Evolutionary conservation across 192 early-diverging fungal species (phyloP).

Genomic region (Coemansia sp.): DNA sequence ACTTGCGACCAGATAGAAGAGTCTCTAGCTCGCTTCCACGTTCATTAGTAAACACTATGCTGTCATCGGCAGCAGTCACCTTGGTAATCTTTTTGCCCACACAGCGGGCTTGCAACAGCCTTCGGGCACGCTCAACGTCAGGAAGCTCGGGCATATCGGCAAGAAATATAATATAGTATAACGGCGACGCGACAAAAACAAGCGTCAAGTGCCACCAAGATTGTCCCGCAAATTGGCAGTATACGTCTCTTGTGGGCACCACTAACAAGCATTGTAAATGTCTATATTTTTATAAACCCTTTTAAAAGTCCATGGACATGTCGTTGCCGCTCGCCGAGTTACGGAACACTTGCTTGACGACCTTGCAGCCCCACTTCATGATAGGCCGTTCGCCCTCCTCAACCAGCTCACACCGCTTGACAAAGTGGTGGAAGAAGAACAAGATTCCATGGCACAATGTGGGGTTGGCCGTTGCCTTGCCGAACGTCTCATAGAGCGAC

Average conservation of each 20-base stretch:
- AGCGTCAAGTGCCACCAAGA: not conserved
- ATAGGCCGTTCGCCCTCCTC: conserved; percentile 65
- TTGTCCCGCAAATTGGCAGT: not conserved
- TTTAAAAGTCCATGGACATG: conserved; percentile 4
- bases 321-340: conserved; percentile 12
- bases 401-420: conserved; percentile 63
- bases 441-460: conserved; percentile 80
- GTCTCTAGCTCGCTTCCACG: conserved; percentile 34
- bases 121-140: conserved; percentile 71
- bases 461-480: conserved; percentile 59
- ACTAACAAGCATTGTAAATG: not conserved
- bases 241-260: not conserved
- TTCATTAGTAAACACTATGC: conserved; percentile 53
- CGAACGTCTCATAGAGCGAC: conserved; percentile 60
- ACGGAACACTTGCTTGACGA: conserved; percentile 66
- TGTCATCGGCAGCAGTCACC: conserved; percentile 57
- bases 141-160: conserved; percentile 71
- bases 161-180: not conserved
- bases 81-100: conserved; percentile 56
- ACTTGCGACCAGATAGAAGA: conserved; percentile 46
- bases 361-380: conserved; percentile 66
- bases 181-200: too few species aligned
- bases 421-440: conserved; percentile 82
- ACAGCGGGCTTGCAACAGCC: conserved; percentile 57
- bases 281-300: not conserved